A percentile compares a stretch with the other conserved stretches of the same genome.
Evolutionary conservation across 331 rosid species (phyloP).

Genomic region (Malus hybrid): DNA sequence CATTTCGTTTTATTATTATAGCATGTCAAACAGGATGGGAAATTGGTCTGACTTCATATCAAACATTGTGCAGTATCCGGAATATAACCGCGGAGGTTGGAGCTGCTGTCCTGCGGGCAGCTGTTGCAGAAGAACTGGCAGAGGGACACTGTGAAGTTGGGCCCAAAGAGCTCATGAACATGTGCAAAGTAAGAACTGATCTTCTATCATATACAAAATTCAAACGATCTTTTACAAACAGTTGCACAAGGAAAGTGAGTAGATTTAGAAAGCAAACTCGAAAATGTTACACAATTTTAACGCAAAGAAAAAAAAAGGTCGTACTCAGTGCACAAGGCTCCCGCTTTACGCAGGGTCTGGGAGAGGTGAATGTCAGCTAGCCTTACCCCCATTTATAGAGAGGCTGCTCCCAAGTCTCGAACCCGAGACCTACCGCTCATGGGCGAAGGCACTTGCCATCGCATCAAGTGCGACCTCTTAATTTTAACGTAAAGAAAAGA

Average conservation of each 20-base stretch:
- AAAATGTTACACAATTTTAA: background rate
- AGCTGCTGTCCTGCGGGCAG: constrained; percentile 81
- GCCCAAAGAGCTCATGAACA: constrained; percentile 56
- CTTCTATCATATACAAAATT: background rate
- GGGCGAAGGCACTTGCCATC: no score
- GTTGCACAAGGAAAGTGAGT: background rate
- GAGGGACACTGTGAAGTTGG: constrained; percentile 81
- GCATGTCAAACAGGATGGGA: background rate
- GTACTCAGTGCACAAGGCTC: no score
- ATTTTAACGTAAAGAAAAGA: background rate
- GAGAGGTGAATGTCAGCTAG: no score
- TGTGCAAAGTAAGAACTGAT: constrained; percentile 66
- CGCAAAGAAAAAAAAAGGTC: background rate
- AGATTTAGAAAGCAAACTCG: background rate
- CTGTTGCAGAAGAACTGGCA: constrained; percentile 73
- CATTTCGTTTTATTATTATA: constrained; percentile 3
- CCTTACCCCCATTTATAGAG: no score
- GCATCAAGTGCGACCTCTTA: no score
- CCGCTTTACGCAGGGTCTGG: no score
- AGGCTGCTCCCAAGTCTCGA: no score
- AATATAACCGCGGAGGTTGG: constrained; percentile 84
- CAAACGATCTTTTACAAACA: background rate
- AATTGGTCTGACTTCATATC: constrained; percentile 6
- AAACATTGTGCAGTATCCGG: constrained; percentile 58
- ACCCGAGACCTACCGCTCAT: no score